Evolutionary conservation across 805 yeast genomes (phyloP), one percentile per base, ranked within the genome.

Genomic region (Yueomyces sinensis): DNA sequence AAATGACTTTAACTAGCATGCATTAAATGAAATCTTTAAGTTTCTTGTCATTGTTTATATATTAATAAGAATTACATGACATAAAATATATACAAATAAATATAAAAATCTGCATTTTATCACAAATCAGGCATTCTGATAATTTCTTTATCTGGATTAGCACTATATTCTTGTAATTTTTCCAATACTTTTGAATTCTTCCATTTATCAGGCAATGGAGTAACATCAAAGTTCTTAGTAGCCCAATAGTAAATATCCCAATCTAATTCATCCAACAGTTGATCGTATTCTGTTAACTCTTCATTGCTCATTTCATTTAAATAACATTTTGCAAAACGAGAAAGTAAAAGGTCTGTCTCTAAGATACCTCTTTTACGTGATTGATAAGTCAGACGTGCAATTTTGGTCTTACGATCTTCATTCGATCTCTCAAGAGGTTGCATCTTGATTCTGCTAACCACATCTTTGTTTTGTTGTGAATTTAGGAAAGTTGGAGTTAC

Each of bases 191-290:
- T 61, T 11, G 82, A 72, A 38, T 78, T 52, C 52, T 75, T 66
- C 95, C 95, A 91, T 51, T 72, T 71, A 29, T 81, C 84, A 13
- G 97, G 96, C 42, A 89, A 65, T 13, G 94, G 94, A 32, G 87
- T 82, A 15, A 82, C 74, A 25, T 72, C 75, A 48, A 62, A 82
- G 55, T 87, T 83, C 44, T 72, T 73, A 2, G 96, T 84, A 18
- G 94, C 94, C 98, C 98, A 89, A 62, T 91, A 91, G 58, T 83
- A 91, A 40, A 91, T 87, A 58, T 91, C 98, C 98, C 98, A 91
- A 58, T 91, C 98, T n/a, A 89, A 73, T 58, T 89, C 94, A 56
- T 91, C 94, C 52, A 91, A 66, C 38, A 91, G 59, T 37, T 66
- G 54, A 51, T 89, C 96, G 56, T 83, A 91, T 56, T 91, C 97